Conservation (phyloP, 106 monocot genomes). For the Dendrobium chrysotoxum region DNA sequence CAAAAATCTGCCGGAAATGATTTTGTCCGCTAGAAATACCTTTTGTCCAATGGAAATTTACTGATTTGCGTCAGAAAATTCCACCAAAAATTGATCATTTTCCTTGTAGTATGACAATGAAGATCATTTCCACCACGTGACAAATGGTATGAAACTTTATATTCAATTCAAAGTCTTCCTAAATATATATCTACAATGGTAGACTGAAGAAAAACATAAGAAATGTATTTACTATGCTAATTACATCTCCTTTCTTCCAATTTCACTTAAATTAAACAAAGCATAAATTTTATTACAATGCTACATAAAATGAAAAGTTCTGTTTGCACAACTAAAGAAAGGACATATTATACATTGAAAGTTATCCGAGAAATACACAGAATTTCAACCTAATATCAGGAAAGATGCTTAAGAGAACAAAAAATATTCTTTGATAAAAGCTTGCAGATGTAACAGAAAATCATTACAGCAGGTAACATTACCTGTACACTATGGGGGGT, state of each 20-base stretch:
- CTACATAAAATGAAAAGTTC: not conserved
- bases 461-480: too few species aligned
- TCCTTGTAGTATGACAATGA: too few species aligned
- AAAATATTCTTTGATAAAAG: not conserved
- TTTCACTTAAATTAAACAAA: not conserved
- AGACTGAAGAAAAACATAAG: not conserved
- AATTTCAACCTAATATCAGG: not conserved
- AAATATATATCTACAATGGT: not conserved
- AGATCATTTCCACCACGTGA: too few species aligned
- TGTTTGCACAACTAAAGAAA: not conserved
- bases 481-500: constrained; percentile 43
- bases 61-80: too few species aligned
- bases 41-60: too few species aligned
- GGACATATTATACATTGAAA: not conserved
- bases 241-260: not conserved
- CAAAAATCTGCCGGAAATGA: too few species aligned
- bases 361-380: not conserved
- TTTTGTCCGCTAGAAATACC: fast-evolving
- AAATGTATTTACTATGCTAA: not conserved
- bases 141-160: too few species aligned
- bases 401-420: not conserved
- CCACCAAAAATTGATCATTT: too few species aligned
- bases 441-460: not conserved
- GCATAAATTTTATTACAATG: not conserved
- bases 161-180: too few species aligned